Conservation (phyloP, 176 grass and related monocot genomes). For the Musa schizocarpa region DNA sequence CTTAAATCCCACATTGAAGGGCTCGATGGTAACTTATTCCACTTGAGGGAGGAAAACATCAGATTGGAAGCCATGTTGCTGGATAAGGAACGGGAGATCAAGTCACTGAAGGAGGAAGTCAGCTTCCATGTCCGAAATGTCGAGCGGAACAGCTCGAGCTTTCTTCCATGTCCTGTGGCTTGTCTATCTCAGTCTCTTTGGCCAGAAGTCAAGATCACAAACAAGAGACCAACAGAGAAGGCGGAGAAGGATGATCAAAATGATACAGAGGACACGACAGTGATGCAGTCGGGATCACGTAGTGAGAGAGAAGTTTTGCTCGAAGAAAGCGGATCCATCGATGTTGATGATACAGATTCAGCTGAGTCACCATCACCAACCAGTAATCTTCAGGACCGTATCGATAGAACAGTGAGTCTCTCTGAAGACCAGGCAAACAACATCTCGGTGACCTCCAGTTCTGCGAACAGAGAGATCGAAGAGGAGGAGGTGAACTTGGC, state of each 20-base stretch:
- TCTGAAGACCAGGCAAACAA: neutral
- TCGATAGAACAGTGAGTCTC: neutral
- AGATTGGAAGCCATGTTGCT: slow-evolving; percentile 34
- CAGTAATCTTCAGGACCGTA: neutral
- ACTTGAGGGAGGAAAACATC: slow-evolving; percentile 27
- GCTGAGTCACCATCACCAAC: neutral
- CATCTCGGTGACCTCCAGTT: neutral
- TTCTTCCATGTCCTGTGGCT: neutral
- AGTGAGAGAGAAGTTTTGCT: neutral
- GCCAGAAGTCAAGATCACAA: slow-evolving; percentile 15
- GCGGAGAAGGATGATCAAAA: neutral
- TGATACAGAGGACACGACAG: neutral
- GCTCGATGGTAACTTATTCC: slow-evolving; percentile 37
- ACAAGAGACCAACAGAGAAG: neutral
- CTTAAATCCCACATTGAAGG: slow-evolving; percentile 50
- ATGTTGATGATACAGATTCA: neutral
- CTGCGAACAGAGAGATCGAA: slow-evolving; percentile 32
- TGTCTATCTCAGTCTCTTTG: neutral
- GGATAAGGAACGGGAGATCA: slow-evolving; percentile 36
- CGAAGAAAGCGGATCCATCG: neutral
- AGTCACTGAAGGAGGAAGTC: slow-evolving; percentile 37
- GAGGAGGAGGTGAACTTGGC: slow-evolving; percentile 50
- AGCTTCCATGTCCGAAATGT: neutral
- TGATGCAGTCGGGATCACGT: neutral
- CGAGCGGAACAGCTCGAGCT: neutral